Conservation (phyloP, 805 yeast species). For the Scheffersomyces spartinae region DNA sequence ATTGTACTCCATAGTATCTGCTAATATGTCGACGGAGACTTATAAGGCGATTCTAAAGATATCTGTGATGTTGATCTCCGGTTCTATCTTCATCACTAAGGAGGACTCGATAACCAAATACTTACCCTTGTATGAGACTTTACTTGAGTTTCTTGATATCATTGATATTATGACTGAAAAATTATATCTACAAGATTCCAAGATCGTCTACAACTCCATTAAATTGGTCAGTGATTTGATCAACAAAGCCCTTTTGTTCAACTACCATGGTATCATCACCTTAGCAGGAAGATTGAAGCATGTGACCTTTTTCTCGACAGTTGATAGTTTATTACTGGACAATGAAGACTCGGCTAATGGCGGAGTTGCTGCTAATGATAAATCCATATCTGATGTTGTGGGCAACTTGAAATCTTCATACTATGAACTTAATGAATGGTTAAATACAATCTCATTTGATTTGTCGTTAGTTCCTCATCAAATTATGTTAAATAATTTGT, state of each 20-base stretch:
- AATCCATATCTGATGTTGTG: slow-evolving; percentile 17
- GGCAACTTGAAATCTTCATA: slow-evolving; percentile 20
- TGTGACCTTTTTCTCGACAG: slow-evolving; percentile 32
- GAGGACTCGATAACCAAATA: slow-evolving; percentile 23
- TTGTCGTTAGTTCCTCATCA: slow-evolving; percentile 27
- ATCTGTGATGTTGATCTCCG: slow-evolving; percentile 30
- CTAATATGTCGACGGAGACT: slow-evolving; percentile 32
- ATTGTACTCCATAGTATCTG: slow-evolving; percentile 28
- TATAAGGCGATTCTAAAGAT: slow-evolving; percentile 34
- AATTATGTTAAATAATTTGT: slow-evolving; percentile 27
- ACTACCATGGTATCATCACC: slow-evolving; percentile 31
- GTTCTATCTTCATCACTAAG: slow-evolving; percentile 27
- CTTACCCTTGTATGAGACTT: slow-evolving; percentile 23
- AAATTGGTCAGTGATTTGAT: slow-evolving; percentile 35
- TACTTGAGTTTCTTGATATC: slow-evolving; percentile 27
- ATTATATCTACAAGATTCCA: slow-evolving; percentile 31
- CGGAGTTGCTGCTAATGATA: too few relatives aligned
- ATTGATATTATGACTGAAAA: slow-evolving; percentile 31
- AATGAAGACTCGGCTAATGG: too few relatives aligned
- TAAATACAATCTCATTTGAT: slow-evolving; percentile 24
- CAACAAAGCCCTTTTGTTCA: slow-evolving; percentile 27
- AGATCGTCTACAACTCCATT: slow-evolving; percentile 31
- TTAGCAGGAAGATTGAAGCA: slow-evolving; percentile 36
- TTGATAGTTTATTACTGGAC: too few relatives aligned
- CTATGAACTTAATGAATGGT: slow-evolving; percentile 22